These are phyloP conservation scores for Endocalyx cinctus DNA, from an alignment of 2,329 filamentous ascomycete species.

Conservation along the genomic window DNA sequence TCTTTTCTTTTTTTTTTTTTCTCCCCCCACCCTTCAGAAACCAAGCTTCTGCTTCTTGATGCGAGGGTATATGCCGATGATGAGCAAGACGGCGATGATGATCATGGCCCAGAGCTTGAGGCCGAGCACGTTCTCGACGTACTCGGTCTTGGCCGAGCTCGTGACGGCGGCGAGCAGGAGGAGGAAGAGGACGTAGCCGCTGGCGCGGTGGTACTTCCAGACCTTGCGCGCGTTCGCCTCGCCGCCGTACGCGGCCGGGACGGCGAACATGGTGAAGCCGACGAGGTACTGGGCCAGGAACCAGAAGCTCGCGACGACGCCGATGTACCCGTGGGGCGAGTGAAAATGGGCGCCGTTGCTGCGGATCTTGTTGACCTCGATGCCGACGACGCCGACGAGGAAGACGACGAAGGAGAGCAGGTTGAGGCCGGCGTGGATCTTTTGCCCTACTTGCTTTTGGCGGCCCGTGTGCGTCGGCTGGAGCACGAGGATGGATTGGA, in stretches of 20 bases:
- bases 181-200: slow-evolving; percentile 69
- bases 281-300: slow-evolving; percentile 70
- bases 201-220: slow-evolving; percentile 84
- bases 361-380: slow-evolving; percentile 79
- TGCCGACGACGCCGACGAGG: slow-evolving; percentile 61
- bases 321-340: slow-evolving; percentile 76
- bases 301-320: slow-evolving; percentile 67
- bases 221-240: slow-evolving; percentile 73
- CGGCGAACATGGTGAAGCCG: slow-evolving; percentile 78
- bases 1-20: too few species aligned
- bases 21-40: too few species aligned
- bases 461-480: slow-evolving; percentile 77
- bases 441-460: slow-evolving; percentile 63
- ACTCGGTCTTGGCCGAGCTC: slow-evolving; percentile 72
- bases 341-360: slow-evolving; percentile 69
- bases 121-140: slow-evolving; percentile 61
- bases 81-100: slow-evolving; percentile 59
- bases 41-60: slow-evolving; percentile 82
- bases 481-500: slow-evolving; percentile 76
- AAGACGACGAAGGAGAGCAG: slow-evolving; percentile 58
- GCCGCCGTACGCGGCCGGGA: slow-evolving; percentile 70
- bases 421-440: slow-evolving; percentile 67
- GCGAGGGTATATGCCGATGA: slow-evolving; percentile 70
- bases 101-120: slow-evolving; percentile 75
- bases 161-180: slow-evolving; percentile 70